Percentiles rank a stretch among this genome's conserved stretches.
phyloP scores from a whole-genome alignment of 176 grass and related monocot species.

The Hsuehochloa calcarea region DNA sequence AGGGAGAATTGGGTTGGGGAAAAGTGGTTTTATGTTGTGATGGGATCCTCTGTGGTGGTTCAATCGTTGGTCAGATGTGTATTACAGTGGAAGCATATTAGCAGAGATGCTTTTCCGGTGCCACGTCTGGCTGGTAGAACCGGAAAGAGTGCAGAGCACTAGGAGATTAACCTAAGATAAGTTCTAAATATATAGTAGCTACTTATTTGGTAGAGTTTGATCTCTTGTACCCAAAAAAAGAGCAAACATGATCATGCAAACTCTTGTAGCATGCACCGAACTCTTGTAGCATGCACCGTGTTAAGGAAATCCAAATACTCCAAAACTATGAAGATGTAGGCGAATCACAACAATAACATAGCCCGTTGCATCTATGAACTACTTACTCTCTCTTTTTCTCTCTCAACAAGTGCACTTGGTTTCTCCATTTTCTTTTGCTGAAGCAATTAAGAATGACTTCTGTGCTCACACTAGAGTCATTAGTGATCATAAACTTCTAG shows the following conservation, averaged over 20 bases:
- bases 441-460: neutral
- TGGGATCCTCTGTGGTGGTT: neutral
- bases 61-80: no score
- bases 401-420: neutral
- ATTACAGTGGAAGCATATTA: no score
- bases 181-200: neutral
- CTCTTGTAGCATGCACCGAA: neutral
- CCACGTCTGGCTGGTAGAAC: no score
- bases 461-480: neutral
- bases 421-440: neutral
- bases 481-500: neutral
- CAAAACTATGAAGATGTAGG: no score
- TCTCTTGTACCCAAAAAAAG: neutral
- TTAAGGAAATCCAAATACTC: neutral
- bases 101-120: no score
- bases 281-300: neutral
- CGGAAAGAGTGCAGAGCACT: no score
- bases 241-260: no score
- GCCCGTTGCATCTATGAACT: neutral
- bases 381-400: neutral
- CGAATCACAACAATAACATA: no score
- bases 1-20: neutral
- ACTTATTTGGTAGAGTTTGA: neutral
- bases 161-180: neutral
- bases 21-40: neutral